A percentile compares a stretch with the other conserved stretches of the same genome.
Evolutionary conservation across 169 alveolate genomes (phyloP).

Genomic region (Blepharisma undulans): DNA sequence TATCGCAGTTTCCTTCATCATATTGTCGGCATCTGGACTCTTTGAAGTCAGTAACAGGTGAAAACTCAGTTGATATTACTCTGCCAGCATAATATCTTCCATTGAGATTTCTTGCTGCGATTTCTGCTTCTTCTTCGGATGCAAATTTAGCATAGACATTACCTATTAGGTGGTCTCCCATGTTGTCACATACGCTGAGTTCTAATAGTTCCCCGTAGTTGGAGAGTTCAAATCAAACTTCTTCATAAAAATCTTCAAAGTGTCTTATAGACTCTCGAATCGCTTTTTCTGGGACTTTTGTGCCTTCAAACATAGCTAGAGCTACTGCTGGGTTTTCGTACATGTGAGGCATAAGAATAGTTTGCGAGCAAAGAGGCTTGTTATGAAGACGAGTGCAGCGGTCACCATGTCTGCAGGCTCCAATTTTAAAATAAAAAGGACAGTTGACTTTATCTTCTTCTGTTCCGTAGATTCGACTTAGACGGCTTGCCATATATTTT

Average conservation of each 20-base stretch:
- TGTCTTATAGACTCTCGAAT: slow-evolving; percentile 96
- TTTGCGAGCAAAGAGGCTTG: slow-evolving; percentile 96
- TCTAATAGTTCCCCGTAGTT: slow-evolving; percentile 98
- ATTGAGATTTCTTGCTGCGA: slow-evolving; percentile 91
- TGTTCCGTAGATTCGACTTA: slow-evolving; percentile 97
- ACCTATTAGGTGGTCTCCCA: slow-evolving; percentile 99
- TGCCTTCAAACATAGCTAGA: slow-evolving; percentile 98
- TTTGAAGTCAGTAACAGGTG: slow-evolving; percentile 99
- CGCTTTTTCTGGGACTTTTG: slow-evolving; percentile 91
- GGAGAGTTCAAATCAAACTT: slow-evolving; percentile 95
- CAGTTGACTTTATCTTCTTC: slow-evolving; percentile 99
- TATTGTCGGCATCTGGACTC: slow-evolving; percentile 98
- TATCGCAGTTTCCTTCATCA: slow-evolving; percentile 97
- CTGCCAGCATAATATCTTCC: slow-evolving; percentile 95
- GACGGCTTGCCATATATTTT: slow-evolving; percentile 96
- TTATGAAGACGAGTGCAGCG: slow-evolving; percentile 98
- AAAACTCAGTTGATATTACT: slow-evolving; percentile 94
- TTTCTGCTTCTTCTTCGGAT: slow-evolving; percentile 95
- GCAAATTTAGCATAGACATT: slow-evolving; percentile 96
- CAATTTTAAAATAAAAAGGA: slow-evolving; percentile 99
- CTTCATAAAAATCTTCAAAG: slow-evolving; percentile 98
- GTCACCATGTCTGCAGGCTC: slow-evolving; percentile 99
- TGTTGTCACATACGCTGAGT: slow-evolving; percentile 97
- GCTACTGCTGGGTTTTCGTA: slow-evolving; percentile 99
- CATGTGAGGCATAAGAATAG: slow-evolving; percentile 96